Percentiles rank a stretch among this genome's conserved stretches.
Evolutionary conservation across 768 basidiomycete genomes (phyloP).

Genomic region (Baorangia bicolor): DNA sequence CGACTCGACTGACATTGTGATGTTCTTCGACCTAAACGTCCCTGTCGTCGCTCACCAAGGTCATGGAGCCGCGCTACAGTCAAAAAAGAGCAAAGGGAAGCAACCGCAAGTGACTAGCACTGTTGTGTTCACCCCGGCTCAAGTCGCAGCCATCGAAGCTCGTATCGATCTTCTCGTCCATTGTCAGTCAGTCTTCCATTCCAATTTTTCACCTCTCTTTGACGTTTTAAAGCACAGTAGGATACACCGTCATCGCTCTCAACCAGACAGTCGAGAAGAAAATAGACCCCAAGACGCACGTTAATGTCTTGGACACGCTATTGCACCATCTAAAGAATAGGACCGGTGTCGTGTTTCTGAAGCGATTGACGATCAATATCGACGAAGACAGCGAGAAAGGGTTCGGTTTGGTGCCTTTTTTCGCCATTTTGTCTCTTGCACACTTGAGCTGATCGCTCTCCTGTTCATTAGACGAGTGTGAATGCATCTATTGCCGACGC

Average conservation of each 20-base stretch:
- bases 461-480: constrained; percentile 58
- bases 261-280: constrained; percentile 71
- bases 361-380: constrained; percentile 73
- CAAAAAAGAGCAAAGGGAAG: constrained; percentile 32
- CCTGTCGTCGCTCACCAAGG: constrained; percentile 39
- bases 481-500: constrained; percentile 57
- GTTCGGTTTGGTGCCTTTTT: constrained; percentile 62
- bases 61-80: constrained; percentile 9
- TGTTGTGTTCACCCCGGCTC: constrained; percentile 49
- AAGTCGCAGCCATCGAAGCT: constrained; percentile 57
- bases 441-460: not conserved
- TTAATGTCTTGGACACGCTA: constrained; percentile 60
- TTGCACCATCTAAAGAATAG: constrained; percentile 60
- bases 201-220: not conserved
- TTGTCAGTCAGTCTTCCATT: constrained; percentile 50
- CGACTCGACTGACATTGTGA: constrained; percentile 17
- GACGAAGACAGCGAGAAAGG: constrained; percentile 87
- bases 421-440: not conserved
- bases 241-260: constrained; percentile 80
- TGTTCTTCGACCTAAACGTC: constrained; percentile 72
- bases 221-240: constrained; percentile 51
- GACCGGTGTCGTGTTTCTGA: constrained; percentile 62
- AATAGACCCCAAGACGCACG: constrained; percentile 68
- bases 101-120: constrained; percentile 35
- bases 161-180: constrained; percentile 70